These are phyloP conservation scores for Diutina siamensis DNA, from an alignment of 1,139 yeast species.

Conservation along the genomic window DNA sequence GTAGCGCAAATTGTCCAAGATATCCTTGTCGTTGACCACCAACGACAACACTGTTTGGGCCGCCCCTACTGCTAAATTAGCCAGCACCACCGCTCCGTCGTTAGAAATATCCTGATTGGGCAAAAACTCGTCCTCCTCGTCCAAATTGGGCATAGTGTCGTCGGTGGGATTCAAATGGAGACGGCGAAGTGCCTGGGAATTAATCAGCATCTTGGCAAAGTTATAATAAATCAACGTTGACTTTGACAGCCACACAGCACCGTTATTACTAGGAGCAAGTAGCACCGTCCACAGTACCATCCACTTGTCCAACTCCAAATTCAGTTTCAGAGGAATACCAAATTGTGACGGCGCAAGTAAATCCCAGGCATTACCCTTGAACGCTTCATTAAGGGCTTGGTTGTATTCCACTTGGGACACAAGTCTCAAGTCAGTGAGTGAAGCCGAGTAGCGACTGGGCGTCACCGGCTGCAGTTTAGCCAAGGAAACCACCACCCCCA, in stretches of 20 bases:
- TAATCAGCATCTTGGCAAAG: slow-evolving; percentile 67
- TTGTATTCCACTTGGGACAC: slow-evolving; percentile 66
- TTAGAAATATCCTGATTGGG: slow-evolving; percentile 26
- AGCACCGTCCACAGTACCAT: slow-evolving; percentile 74
- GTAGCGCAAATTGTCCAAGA: slow-evolving; percentile 43
- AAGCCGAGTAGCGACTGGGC: not conserved
- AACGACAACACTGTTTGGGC: slow-evolving; percentile 53
- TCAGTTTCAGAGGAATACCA: slow-evolving; percentile 59
- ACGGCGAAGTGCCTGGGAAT: slow-evolving; percentile 42
- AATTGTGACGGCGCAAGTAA: slow-evolving; percentile 46
- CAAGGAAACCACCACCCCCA: not conserved
- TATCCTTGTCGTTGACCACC: slow-evolving; percentile 49
- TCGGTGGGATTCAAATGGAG: slow-evolving; percentile 25
- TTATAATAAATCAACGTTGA: slow-evolving; percentile 61
- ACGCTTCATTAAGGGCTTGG: slow-evolving; percentile 51
- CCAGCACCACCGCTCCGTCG: slow-evolving; percentile 24
- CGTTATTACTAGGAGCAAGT: slow-evolving; percentile 45
- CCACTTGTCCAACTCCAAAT: slow-evolving; percentile 63
- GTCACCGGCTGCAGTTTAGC: not conserved
- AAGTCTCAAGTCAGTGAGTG: slow-evolving; percentile 44
- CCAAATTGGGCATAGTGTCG: slow-evolving; percentile 9
- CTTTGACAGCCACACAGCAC: slow-evolving; percentile 62
- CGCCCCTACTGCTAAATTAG: slow-evolving; percentile 46
- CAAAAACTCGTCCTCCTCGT: slow-evolving; percentile 22
- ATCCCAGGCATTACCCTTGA: slow-evolving; percentile 54